Base-by-base conservation (phyloP, 164 flowering plant genomes). In the Umbellularia californica region DNA sequence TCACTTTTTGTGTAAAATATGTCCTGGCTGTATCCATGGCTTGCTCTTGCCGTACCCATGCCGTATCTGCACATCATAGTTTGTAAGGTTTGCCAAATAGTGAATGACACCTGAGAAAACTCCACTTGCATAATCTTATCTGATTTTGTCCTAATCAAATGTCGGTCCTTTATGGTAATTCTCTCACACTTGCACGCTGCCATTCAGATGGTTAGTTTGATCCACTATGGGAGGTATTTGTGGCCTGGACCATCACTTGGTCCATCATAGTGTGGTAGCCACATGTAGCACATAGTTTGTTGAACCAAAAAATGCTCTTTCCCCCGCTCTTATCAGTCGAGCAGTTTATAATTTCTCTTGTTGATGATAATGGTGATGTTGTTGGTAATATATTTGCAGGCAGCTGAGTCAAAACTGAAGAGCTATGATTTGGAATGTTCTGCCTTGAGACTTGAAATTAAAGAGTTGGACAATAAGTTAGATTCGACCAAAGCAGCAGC, bases 401-500 rank as follows among this genome's bases (percentile, higher is more conserved):
- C 92, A 80, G 95, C 91, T 28, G 90, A 88, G 77, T 89, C 97
- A 28, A 94, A 88, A 80, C 58, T 91, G 41, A 83, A 79, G 82
- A 96, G 81, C 80, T 91, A 85, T 81, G 90, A 90, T 75, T 64
- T 74, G 24, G 97, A 94, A 78, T 75, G 84, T 68, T 82, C 88
- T n/a, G 75, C 87, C 2, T 74, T 89, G 81, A 91, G 87, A 78
- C 72, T 47, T 81, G 88, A 91, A 81, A 86, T 88, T 70, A 89
- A 80, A 77, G 90, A 88, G 68, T 77, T 92, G 72, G 73, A 22
- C 77, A 92, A 90, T 74, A 89, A 83, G 83, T 77, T 96, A 52
- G 97, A 91, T 69, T 74, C 79, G 60, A 86, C 79, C 22, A 91
- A 84, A 76, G 83, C 85, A 15, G 81, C 81, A 74, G 90, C 92